Base-by-base conservation (phyloP, 805 yeast species). In the Yamadazyma sp. region DNA sequence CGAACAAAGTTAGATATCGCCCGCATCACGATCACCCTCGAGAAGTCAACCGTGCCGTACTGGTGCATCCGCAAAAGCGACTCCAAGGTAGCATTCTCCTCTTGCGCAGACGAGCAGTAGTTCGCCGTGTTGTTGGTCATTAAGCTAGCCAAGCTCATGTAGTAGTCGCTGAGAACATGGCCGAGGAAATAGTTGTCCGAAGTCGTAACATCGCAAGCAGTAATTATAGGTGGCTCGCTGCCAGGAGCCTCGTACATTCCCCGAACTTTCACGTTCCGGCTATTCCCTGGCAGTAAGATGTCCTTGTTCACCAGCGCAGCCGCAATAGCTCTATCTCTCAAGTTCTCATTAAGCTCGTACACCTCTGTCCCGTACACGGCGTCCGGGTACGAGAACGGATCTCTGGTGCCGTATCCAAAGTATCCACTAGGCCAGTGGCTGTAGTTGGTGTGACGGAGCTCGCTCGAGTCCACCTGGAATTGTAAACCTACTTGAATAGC, bases 11-110 rank as follows among this genome's bases (percentile, higher is more conserved):
- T 82, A 4, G 82, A 75, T 45, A 76, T 76, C 32, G 82, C 66
- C 65, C 84, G 75, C 77, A 78, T 62, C 18, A 78, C 64, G 9
- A 78, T 76, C 43, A 80, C 65, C 59, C 84, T 71, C 43, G 70
- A 59, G 54, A 60, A 80, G 55, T 78, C 82, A 36, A 75, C 77
- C 42, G 78, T 64, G 7, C 80, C 82, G 47, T 63, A 65, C 42
- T 62, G 63, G 43, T 74, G 75, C 51, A 73, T 69, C 63, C 86
- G 72, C 32, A 76, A 48, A 40, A 80, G 57, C 6, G 78, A 76
- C 55, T 79, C 84, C 51, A 80, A 69, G 11, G 80, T 64, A 12
- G 85, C 85, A 53, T 78, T 75, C 53, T 80, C 86, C 57, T 80
- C 86, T 57, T 79, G 84, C 38, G 81, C 82, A 30, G 83, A 72